Base-by-base conservation (phyloP, 2,329 filamentous ascomycete genomes). In the Cryphonectria carpinicola region DNA sequence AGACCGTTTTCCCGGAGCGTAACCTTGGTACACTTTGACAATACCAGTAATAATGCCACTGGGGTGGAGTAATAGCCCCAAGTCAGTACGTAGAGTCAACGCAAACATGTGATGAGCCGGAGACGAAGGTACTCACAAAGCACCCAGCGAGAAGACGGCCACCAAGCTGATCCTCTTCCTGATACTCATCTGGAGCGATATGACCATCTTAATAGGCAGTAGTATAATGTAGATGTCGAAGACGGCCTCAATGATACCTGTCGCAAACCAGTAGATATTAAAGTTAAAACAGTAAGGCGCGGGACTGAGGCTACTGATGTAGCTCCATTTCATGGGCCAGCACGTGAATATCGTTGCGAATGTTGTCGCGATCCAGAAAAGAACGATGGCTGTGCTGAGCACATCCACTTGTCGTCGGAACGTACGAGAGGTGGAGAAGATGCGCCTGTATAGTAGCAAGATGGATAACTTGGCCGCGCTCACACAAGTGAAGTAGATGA, bases 391-490 rank as follows among this genome's bases (percentile, higher is more conserved):
- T 1, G 25, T 66, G 43, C 71, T 70, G 0, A 72, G 67, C 22
- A 72, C 25, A 17, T 70, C 72, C 0, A 78, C 68, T 62, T 77
- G 76, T 4, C 70, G 70, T 19, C 76, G 75, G 56, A 79, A 79
- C 4, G 71, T 61, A 0, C 25, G 25, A 61, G 71, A 75, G 14
- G 76, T 67, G 56, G 72, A 73, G 67, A 80, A 81, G 32, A 80
- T 76, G 32, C 76, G 75, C 11, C 76, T 71, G 71, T 80, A 81
- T 69, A 81, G 75, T 54, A 77, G 72, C 7, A 81, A 66, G 28
- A 80, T 78, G 0, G 77, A 78, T 0, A 80, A 66, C 66, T 80
- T 80, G 1, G 79, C 77, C 1, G 78, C 65, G 10, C 73, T 71
- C 0, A 76, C 71, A 5, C 79, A 74, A 10, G 75, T 75, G 37